Percentiles rank a stretch among this genome's conserved stretches.
These are phyloP conservation scores for Artemisia tridentata DNA, from an alignment of 129 eudicot species.

Conservation along the genomic window DNA sequence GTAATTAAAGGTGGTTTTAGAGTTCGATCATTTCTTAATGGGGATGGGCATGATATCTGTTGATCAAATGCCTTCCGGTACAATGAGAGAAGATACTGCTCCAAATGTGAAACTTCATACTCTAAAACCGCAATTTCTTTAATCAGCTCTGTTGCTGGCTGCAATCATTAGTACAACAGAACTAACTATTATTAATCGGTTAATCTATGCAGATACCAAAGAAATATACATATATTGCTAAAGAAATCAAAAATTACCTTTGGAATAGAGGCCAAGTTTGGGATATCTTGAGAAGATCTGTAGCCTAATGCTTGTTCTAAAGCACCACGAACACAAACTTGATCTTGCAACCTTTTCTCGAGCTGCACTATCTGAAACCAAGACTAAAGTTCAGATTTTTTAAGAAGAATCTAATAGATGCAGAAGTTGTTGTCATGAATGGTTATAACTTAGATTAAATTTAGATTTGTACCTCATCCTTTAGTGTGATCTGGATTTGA, in stretches of 20 bases:
- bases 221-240: background rate
- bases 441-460: background rate
- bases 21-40: constrained; percentile 40
- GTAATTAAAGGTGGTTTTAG: constrained; percentile 45
- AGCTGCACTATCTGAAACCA: constrained; percentile 67
- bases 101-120: constrained; percentile 78
- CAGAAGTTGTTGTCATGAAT: background rate
- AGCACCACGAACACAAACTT: constrained; percentile 65
- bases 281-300: constrained; percentile 33
- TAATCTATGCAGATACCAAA: background rate
- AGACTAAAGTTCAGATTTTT: background rate
- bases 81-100: constrained; percentile 81
- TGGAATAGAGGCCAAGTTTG: constrained; percentile 48
- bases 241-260: constrained; percentile 44
- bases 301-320: constrained; percentile 76
- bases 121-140: constrained; percentile 74
- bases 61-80: constrained; percentile 78
- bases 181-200: background rate
- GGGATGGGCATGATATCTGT: constrained; percentile 53
- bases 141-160: constrained; percentile 85
- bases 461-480: constrained; percentile 63
- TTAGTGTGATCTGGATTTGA: constrained; percentile 49
- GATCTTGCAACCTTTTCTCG: constrained; percentile 70
- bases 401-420: background rate
- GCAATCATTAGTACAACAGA: constrained; percentile 23